Conservation (phyloP, 2,329 filamentous ascomycete species). For the Emergomyces pasteurianus region DNA sequence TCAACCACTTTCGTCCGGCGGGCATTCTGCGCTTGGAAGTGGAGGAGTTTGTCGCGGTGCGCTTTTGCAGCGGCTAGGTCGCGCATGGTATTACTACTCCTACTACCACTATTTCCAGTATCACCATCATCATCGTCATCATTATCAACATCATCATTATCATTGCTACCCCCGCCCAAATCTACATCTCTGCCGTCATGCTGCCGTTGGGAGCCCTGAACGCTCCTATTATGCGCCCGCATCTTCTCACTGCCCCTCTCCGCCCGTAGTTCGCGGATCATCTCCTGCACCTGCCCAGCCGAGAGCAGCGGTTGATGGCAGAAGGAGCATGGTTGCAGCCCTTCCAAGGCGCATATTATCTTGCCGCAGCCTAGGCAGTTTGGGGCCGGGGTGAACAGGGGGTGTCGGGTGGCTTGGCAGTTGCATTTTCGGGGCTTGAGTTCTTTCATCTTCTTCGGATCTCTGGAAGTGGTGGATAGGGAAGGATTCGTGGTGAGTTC, state of each 20-base stretch:
- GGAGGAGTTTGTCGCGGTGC: slow-evolving; percentile 69
- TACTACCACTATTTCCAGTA: slow-evolving; percentile 11
- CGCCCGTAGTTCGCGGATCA: slow-evolving; percentile 71
- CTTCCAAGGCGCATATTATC: slow-evolving; percentile 88
- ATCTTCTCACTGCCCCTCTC: slow-evolving; percentile 81
- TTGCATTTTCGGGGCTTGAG: slow-evolving; percentile 60
- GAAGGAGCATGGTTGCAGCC: slow-evolving; percentile 85
- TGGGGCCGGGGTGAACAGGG: slow-evolving; percentile 77
- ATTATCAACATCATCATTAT: too few species aligned
- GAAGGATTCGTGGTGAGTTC: slow-evolving; percentile 87
- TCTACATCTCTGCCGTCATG: slow-evolving; percentile 42
- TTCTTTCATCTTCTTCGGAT: slow-evolving; percentile 70
- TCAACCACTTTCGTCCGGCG: slow-evolving; percentile 73
- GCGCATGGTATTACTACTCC: slow-evolving; percentile 30
- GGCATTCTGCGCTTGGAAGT: slow-evolving; percentile 77
- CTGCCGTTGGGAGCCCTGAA: slow-evolving; percentile 12
- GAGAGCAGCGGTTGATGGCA: slow-evolving; percentile 66
- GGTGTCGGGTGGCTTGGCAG: slow-evolving; percentile 79
- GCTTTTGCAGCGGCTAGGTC: slow-evolving; percentile 59
- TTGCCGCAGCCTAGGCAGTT: slow-evolving; percentile 92
- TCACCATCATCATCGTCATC: too few species aligned
- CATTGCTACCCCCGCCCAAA: slow-evolving; percentile 5
- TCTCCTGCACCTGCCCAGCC: slow-evolving; percentile 62
- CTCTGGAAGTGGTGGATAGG: slow-evolving; percentile 77
- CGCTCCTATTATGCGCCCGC: slow-evolving; percentile 57